Conservation (phyloP, 1,139 yeast species). For the Geotrichum klebahnii region DNA sequence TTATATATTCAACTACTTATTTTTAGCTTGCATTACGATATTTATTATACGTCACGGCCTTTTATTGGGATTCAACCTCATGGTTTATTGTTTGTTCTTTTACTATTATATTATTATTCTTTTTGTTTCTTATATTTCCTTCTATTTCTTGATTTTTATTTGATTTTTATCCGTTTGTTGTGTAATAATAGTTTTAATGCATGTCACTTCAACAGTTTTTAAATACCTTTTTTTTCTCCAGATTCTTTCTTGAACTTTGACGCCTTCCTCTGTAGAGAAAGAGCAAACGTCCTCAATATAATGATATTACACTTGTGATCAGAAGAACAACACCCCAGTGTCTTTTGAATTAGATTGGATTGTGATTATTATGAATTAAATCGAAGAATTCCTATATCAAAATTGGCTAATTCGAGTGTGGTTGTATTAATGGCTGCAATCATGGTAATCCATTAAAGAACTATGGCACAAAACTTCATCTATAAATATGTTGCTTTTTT, state of each 20-base stretch:
- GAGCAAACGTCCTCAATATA: too few relatives aligned
- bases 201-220: conserved; percentile 12
- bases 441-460: too few relatives aligned
- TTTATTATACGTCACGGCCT: conserved; percentile 3
- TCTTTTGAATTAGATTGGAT: too few relatives aligned
- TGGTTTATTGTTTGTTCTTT: background rate
- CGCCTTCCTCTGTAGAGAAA: background rate
- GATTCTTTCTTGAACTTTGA: background rate
- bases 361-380: too few relatives aligned
- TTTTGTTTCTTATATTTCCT: background rate
- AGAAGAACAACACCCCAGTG: too few relatives aligned
- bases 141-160: background rate
- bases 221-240: background rate
- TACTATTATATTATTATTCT: too few relatives aligned
- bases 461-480: too few relatives aligned
- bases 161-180: background rate
- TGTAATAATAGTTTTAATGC: conserved; percentile 6
- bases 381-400: too few relatives aligned
- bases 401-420: too few relatives aligned
- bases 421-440: too few relatives aligned
- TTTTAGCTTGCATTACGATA: conserved; percentile 9
- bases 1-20: conserved; percentile 5
- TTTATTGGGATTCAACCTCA: background rate
- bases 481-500: too few relatives aligned
- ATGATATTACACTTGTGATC: too few relatives aligned